Conservation (phyloP, 495 filamentous ascomycete genomes). For the Corynascus novoguineensis region DNA sequence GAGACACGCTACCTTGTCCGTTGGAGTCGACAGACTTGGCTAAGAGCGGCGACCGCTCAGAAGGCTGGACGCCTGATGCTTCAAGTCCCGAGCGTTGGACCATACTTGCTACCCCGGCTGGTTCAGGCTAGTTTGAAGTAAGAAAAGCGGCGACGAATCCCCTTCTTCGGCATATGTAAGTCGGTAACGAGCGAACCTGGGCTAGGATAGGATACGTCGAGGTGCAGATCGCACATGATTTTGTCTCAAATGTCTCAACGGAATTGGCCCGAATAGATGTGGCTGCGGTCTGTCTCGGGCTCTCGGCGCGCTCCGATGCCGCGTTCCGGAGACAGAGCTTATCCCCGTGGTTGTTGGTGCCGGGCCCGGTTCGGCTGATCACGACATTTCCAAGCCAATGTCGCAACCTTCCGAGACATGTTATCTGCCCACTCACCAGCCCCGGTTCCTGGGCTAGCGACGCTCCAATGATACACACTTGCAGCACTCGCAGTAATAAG, state of each 20-base stretch:
- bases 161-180: too few species aligned
- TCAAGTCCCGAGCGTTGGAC: conserved; percentile 6
- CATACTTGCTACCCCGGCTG: neutral
- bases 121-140: neutral
- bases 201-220: too few species aligned
- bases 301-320: neutral
- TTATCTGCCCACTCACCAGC: conserved; percentile 5
- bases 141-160: too few species aligned
- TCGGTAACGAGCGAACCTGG: too few species aligned
- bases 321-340: conserved; percentile 1
- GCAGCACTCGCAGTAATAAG: too few species aligned
- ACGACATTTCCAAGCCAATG: conserved; percentile 23
- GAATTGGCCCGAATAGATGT: too few species aligned
- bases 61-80: neutral
- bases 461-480: neutral
- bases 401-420: conserved; percentile 11
- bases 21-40: neutral
- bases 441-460: neutral
- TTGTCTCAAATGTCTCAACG: too few species aligned
- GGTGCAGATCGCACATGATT: too few species aligned
- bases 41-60: conserved; percentile 17
- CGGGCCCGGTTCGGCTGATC: conserved; percentile 9
- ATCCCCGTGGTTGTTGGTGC: conserved; percentile 5
- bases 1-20: neutral
- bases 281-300: neutral